Percentiles rank a stretch among this genome's conserved stretches.
phyloP scores from a whole-genome alignment of 163 green algal species.

The Trebouxiophyceae sp. region DNA sequence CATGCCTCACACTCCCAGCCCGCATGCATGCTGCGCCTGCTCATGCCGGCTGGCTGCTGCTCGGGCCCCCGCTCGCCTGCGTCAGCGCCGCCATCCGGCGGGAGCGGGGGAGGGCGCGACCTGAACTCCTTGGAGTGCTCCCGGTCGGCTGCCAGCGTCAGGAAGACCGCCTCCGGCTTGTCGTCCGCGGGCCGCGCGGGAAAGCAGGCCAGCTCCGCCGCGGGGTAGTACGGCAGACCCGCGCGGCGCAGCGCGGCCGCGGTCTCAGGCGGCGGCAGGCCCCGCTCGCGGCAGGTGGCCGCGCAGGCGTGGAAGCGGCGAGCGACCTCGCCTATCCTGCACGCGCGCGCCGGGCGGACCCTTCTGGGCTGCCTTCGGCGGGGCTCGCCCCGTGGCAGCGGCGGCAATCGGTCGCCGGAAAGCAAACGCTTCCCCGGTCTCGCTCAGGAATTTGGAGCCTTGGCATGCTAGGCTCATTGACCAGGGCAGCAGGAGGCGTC shows the following conservation, averaged over 20 bases:
- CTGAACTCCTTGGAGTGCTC: background rate
- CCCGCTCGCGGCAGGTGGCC: no score
- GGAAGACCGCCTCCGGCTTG: background rate
- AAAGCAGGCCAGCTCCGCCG: background rate
- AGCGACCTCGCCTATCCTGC: background rate
- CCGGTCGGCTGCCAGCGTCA: background rate
- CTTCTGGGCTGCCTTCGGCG: conserved; percentile 5
- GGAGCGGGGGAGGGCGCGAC: no score
- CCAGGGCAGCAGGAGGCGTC: background rate
- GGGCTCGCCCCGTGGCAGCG: conserved; percentile 6
- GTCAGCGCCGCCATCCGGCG: no score
- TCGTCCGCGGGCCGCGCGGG: background rate
- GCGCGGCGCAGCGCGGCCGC: background rate
- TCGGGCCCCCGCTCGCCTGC: no score
- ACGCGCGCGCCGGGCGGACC: no score
- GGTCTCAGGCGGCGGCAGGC: no score
- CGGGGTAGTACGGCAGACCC: background rate
- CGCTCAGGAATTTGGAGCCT: background rate
- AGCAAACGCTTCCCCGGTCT: conserved; percentile 4
- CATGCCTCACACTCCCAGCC: no score
- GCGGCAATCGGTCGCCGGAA: conserved; percentile 15
- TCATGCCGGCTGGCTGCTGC: no score
- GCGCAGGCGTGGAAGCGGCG: background rate
- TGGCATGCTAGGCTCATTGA: background rate
- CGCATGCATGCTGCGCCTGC: no score